phyloP scores from a whole-genome alignment of 2,329 filamentous ascomycete genomes.

The Aspergillus unguis region DNA sequence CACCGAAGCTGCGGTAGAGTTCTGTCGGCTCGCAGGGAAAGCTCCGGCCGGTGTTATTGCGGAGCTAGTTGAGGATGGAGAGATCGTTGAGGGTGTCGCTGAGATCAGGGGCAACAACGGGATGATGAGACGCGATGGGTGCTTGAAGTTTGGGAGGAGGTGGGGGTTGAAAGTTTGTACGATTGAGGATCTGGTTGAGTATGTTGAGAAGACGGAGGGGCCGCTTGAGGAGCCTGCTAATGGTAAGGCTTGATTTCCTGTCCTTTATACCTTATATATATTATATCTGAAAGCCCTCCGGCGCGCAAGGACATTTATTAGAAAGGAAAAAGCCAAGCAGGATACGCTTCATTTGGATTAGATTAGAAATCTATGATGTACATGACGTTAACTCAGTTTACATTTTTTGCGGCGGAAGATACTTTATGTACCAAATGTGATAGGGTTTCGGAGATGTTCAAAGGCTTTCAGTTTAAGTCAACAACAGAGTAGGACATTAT shows the following conservation, averaged over 20 bases:
- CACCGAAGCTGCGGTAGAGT: conserved; percentile 89
- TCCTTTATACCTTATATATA: conserved; percentile 1
- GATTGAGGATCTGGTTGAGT: conserved; percentile 81
- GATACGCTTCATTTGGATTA: not conserved
- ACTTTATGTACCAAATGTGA: too few species aligned
- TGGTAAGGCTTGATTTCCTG: conserved; percentile 32
- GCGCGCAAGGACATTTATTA: too few species aligned
- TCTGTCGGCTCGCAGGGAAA: conserved; percentile 82
- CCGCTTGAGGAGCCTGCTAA: conserved; percentile 25
- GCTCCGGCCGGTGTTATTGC: conserved; percentile 74
- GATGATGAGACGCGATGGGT: conserved; percentile 90
- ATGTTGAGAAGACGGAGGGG: conserved; percentile 73
- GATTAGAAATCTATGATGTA: not conserved
- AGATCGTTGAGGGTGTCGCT: conserved; percentile 65
- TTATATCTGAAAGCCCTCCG: not conserved
- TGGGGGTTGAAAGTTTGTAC: conserved; percentile 94
- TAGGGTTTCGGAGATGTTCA: too few species aligned
- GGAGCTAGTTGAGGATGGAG: conserved; percentile 86
- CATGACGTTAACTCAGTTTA: not conserved
- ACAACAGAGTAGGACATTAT: not conserved
- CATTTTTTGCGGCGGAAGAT: not conserved
- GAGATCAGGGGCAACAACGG: conserved; percentile 63
- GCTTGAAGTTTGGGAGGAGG: conserved; percentile 78
- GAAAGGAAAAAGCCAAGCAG: too few species aligned
- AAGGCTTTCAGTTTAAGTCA: too few species aligned